These are phyloP conservation scores for Plectosphaerella plurivora DNA, from an alignment of 2,329 filamentous ascomycete species.

Conservation along the genomic window DNA sequence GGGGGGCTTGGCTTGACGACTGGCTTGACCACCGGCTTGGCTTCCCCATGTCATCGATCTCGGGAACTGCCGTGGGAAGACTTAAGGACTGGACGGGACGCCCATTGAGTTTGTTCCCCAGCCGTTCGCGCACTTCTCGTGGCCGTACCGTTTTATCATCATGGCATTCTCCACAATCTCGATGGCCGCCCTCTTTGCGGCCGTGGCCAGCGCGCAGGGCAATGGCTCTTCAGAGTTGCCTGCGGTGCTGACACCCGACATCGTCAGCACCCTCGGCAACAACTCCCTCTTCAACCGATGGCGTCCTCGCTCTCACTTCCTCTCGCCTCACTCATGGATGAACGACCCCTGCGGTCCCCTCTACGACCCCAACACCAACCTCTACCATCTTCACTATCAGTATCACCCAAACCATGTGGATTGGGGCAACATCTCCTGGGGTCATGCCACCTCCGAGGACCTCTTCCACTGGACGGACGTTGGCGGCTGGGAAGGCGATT, in stretches of 20 bases:
- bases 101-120: too few species aligned
- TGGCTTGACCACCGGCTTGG: too few species aligned
- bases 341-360: slow-evolving; percentile 66
- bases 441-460: slow-evolving; percentile 58
- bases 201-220: too few species aligned
- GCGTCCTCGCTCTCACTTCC: slow-evolving; percentile 36
- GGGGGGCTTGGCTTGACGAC: too few species aligned
- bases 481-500: slow-evolving; percentile 9
- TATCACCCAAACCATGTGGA: slow-evolving; percentile 36
- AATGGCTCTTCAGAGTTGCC: too few species aligned
- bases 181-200: too few species aligned
- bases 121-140: too few species aligned
- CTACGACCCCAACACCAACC: slow-evolving; percentile 44
- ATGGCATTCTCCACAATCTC: too few species aligned
- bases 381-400: slow-evolving; percentile 64
- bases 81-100: too few species aligned
- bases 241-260: slow-evolving; percentile 7
- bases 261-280: slow-evolving; percentile 8
- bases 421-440: slow-evolving; percentile 61
- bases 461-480: slow-evolving; percentile 52
- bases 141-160: too few species aligned
- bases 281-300: slow-evolving; percentile 13
- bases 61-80: too few species aligned
- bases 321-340: slow-evolving; percentile 47
- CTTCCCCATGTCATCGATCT: too few species aligned